These are phyloP conservation scores for Cochliopodium minus DNA, from an alignment of 208 protist species.

Conservation along the genomic window DNA sequence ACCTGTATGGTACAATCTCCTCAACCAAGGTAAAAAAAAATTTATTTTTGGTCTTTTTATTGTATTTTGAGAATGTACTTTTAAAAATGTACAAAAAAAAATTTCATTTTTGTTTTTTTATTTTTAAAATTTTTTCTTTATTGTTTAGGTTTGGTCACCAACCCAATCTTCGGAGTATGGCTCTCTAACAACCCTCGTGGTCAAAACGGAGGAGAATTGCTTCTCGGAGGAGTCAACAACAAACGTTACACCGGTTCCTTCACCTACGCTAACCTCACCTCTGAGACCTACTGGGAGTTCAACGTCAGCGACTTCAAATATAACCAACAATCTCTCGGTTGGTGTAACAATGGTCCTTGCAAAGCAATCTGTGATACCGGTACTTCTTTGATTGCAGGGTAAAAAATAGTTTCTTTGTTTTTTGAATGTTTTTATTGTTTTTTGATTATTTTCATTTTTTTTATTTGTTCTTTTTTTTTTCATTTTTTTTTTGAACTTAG, in stretches of 20 bases:
- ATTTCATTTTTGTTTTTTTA: no score
- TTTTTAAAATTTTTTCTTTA: no score
- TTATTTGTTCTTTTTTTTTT: no score
- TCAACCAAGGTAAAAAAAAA: constrained; percentile 27
- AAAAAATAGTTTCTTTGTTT: constrained; percentile 20
- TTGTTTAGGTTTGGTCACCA: not conserved
- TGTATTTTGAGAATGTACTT: no score
- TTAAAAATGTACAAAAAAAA: no score
- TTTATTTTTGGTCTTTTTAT: no score
- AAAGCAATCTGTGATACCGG: constrained; percentile 64
- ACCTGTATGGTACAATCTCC: constrained; percentile 46
- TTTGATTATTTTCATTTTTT: no score
- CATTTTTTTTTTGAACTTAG: no score
- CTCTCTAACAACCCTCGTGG: constrained; percentile 31
- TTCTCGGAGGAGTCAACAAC: constrained; percentile 55
- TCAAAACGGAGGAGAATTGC: constrained; percentile 40
- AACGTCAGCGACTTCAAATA: constrained; percentile 29
- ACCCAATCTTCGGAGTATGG: constrained; percentile 56
- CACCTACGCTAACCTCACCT: constrained; percentile 48
- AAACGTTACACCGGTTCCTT: constrained; percentile 48
- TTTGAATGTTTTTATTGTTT: no score
- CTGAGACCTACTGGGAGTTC: constrained; percentile 67
- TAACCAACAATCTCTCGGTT: constrained; percentile 27
- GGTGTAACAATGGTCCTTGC: constrained; percentile 15
- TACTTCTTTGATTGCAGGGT: constrained; percentile 70